Evolutionary conservation across 208 protist genomes (phyloP).

Genomic region (Crithidia sp.): DNA sequence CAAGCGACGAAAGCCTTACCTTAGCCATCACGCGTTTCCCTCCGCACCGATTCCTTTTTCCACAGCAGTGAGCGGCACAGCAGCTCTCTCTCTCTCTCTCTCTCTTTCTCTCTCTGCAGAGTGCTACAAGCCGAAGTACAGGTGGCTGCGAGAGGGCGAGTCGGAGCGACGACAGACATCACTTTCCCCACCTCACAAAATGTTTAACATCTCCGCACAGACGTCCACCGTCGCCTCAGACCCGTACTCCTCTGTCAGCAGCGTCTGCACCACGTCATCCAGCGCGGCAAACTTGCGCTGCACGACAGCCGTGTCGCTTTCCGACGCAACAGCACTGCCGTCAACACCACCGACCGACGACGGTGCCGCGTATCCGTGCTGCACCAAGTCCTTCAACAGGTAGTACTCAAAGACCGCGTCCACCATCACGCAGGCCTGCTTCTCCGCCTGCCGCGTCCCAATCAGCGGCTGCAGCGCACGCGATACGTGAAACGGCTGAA

Average conservation of each 20-base stretch:
- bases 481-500: constrained; percentile 28
- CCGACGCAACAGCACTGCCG: neutral
- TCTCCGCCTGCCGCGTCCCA: constrained; percentile 38
- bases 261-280: constrained; percentile 33
- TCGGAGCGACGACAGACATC: neutral
- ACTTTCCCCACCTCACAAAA: constrained; percentile 5
- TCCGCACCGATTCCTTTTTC: too few relatives aligned
- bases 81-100: too few relatives aligned
- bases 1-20: too few relatives aligned
- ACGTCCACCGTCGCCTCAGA: constrained; percentile 41
- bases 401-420: constrained; percentile 61
- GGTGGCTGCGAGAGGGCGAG: neutral
- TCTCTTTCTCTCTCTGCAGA: too few relatives aligned
- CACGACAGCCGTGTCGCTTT: constrained; percentile 12
- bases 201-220: constrained; percentile 46
- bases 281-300: constrained; percentile 26
- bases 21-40: too few relatives aligned
- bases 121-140: too few relatives aligned
- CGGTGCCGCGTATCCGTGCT: neutral
- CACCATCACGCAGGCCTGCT: constrained; percentile 54
- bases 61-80: too few relatives aligned
- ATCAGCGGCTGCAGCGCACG: constrained; percentile 35
- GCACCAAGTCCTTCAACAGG: constrained; percentile 24
- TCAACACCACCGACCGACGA: neutral
- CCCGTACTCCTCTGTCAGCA: constrained; percentile 50